These are phyloP conservation scores for Alternaria burnsii DNA, from an alignment of 2,329 filamentous ascomycete genomes.

Conservation along the genomic window DNA sequence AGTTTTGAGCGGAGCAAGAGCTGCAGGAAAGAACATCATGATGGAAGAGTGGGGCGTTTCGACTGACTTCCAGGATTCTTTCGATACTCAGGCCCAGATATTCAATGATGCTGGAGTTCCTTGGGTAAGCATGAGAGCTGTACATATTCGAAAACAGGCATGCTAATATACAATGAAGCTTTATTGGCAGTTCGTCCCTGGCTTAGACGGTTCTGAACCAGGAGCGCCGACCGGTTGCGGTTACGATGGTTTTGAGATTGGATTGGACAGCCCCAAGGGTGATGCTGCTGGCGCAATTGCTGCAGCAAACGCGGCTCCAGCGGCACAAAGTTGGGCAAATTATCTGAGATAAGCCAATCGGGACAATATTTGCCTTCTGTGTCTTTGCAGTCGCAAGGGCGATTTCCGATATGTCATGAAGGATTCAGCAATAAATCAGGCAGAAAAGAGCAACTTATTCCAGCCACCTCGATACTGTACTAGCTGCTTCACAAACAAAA, in stretches of 20 bases:
- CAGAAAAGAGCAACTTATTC: not conserved
- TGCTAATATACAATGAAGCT: not conserved
- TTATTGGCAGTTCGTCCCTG: constrained; percentile 1
- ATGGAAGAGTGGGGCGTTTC: constrained; percentile 4
- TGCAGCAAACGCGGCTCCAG: constrained; percentile 1
- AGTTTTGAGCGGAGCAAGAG: not conserved
- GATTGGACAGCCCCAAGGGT: constrained; percentile 2
- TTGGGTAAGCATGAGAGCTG: not conserved
- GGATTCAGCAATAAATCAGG: not conserved
- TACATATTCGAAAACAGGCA: too few species aligned
- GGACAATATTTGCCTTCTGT: not conserved
- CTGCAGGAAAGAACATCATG: not conserved
- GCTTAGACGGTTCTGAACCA: not conserved
- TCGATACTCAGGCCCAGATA: not conserved
- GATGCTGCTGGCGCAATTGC: constrained; percentile 3
- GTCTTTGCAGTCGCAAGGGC: not conserved
- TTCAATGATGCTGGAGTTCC: constrained; percentile 5
- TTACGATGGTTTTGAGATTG: constrained; percentile 5
- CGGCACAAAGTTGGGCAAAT: constrained; percentile 5
- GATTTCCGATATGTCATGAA: not conserved
- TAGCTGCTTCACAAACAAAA: not conserved
- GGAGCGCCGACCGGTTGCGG: constrained; percentile 2
- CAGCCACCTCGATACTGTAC: not conserved
- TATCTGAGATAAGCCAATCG: not conserved
- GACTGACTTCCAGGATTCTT: not conserved